phyloP scores from a whole-genome alignment of 306 rosid genomes.

The Pterocarpus santalinus region DNA sequence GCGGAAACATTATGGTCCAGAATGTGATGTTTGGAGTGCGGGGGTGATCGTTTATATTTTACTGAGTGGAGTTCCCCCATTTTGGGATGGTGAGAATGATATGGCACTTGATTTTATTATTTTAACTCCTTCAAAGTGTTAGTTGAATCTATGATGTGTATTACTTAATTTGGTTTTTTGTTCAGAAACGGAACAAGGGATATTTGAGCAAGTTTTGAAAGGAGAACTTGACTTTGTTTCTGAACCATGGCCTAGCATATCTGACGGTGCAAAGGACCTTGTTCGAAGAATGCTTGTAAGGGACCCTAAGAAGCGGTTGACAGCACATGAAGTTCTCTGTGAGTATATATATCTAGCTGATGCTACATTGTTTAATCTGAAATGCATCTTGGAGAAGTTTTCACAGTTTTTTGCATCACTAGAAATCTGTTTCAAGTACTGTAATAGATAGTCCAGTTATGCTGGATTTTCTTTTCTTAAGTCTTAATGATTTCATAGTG shows the following conservation, averaged over 20 bases:
- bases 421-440: not conserved
- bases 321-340: slow-evolving; percentile 97
- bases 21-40: slow-evolving; percentile 98
- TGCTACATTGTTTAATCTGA: slow-evolving; percentile 30
- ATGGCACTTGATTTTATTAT: slow-evolving; percentile 32
- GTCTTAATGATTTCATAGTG: slow-evolving; percentile 4
- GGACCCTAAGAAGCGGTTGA: slow-evolving; percentile 86
- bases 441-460: slow-evolving; percentile 4
- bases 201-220: slow-evolving; percentile 95
- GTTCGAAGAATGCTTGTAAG: slow-evolving; percentile 87
- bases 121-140: not conserved
- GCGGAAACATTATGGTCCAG: slow-evolving; percentile 83
- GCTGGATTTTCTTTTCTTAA: not conserved
- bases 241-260: slow-evolving; percentile 97
- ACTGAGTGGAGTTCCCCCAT: slow-evolving; percentile 96
- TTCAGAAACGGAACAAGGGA: slow-evolving; percentile 94
- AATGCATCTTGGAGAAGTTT: slow-evolving; percentile 30
- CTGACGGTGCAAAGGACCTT: slow-evolving; percentile 90
- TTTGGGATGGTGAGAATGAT: slow-evolving; percentile 91
- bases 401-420: not conserved
- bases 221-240: slow-evolving; percentile 91
- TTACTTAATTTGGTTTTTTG: slow-evolving; percentile 28
- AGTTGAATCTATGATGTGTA: slow-evolving; percentile 25
- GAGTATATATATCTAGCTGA: slow-evolving; percentile 54
- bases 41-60: slow-evolving; percentile 94